Conservation (phyloP, 2,329 filamentous ascomycete species). For the Ophiocordyceps polyrhachis-furcata region DNA sequence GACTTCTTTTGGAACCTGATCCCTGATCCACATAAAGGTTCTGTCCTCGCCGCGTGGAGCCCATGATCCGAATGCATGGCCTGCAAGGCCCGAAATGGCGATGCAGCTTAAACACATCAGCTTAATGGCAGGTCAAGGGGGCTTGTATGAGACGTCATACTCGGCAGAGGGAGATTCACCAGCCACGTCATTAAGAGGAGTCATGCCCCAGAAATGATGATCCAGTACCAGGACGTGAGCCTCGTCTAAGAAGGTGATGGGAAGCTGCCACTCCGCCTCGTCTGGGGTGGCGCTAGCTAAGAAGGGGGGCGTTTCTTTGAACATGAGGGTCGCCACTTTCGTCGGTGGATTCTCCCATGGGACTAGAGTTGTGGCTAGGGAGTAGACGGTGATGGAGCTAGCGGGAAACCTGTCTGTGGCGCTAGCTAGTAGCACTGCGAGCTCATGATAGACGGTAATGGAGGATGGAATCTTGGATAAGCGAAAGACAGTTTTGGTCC, state of each 20-base stretch:
- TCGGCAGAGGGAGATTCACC: neutral
- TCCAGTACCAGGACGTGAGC: neutral
- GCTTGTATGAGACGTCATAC: neutral
- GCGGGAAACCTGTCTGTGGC: neutral
- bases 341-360: neutral
- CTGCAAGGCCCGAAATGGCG: neutral
- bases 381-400: neutral
- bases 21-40: slow-evolving; percentile 1
- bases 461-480: neutral
- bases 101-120: neutral
- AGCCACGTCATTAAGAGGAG: neutral
- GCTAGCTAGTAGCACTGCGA: neutral
- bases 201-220: neutral
- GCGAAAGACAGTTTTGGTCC: neutral
- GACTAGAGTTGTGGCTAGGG: neutral
- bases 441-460: neutral
- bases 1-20: neutral
- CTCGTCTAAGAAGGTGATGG: neutral
- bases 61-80: neutral
- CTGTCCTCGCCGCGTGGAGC: slow-evolving; percentile 2
- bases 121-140: neutral
- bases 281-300: neutral
- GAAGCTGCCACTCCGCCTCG: neutral
- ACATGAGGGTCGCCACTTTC: neutral
- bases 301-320: neutral